phyloP scores from a whole-genome alignment of 192 early-diverging fungal genomes.

The Linnemannia zychae region DNA sequence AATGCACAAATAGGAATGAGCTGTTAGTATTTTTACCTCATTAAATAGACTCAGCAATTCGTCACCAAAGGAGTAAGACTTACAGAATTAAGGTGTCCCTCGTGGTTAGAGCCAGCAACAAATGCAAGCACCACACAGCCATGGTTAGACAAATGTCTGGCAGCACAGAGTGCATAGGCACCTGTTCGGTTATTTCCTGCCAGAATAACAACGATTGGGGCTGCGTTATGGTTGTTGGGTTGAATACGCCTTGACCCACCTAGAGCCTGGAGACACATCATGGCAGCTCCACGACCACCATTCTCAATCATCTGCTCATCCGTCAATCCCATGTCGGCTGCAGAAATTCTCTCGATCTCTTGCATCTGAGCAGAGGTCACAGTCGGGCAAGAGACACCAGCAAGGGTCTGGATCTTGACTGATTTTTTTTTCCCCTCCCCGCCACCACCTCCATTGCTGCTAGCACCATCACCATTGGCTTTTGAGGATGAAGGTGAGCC shows the following conservation, averaged over 20 bases:
- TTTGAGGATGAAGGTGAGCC: conserved; percentile 15
- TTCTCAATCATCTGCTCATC: conserved; percentile 85
- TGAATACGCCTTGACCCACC: conserved; percentile 82
- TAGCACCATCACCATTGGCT: conserved; percentile 12
- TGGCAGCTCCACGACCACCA: conserved; percentile 78
- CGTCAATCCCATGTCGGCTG: conserved; percentile 74
- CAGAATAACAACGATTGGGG: conserved; percentile 78
- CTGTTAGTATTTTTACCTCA: not conserved
- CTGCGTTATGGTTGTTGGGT: conserved; percentile 80
- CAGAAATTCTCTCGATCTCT: conserved; percentile 70
- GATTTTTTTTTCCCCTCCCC: conserved; percentile 28
- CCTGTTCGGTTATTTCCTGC: conserved; percentile 83
- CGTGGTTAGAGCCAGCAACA: conserved; percentile 57
- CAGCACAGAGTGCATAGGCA: conserved; percentile 77
- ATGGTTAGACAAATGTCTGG: conserved; percentile 85
- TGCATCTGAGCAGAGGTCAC: conserved; percentile 75
- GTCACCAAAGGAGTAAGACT: conserved; percentile 12
- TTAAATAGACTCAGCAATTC: not conserved
- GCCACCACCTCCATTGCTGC: conserved; percentile 33
- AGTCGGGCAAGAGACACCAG: conserved; percentile 70
- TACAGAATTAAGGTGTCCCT: conserved; percentile 61
- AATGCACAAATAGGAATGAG: not conserved
- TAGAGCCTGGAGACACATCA: conserved; percentile 80
- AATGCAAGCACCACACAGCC: conserved; percentile 75
- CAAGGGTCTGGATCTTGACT: conserved; percentile 59